Evolutionary conservation across 2,329 filamentous ascomycete species (phyloP), one percentile per base, ranked within the genome.

Genomic region (Epichloe gansuensis): DNA sequence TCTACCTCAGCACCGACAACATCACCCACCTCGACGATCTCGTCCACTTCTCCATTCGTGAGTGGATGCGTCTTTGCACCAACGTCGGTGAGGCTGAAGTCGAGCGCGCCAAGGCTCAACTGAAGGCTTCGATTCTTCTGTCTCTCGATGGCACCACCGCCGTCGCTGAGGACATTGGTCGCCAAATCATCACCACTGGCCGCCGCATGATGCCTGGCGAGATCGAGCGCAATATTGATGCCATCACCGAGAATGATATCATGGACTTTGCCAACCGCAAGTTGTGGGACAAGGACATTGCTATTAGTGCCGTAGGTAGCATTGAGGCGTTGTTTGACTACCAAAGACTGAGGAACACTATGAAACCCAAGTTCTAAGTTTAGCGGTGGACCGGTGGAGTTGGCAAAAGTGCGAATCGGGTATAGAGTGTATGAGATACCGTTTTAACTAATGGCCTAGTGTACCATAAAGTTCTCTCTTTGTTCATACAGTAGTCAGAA

Each of bases 71-170:
- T 63, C 83, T 98, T 58, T 93, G 87, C 64, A 84, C 83, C 77
- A 87, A 83, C 72, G 93, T 98, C 64, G 83, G 79, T 65, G 80
- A 89, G 67, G 84, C 90, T 59, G 93, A 98, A 76, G 87, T 90
- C 56, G 93, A 98, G 82, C 91, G 93, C 62, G 93, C 93, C 72
- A 98, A 98, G 82, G 88, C 93, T 58, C 93, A 98, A 77, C 85
- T 98, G 64, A 98, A 98, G 82, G 93, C 93, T 57, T 95, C 90
- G 51, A 90, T 98, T 66, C 87, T 98, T 56, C 84, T 98, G 59
- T 95, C 89, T 50, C 88, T 98, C 35, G 93, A 98, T 70, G 94
- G 90, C 70, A 97, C 93, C 66, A 97, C 93, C 47, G 89, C 93
- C 63, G 85, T 96, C 51, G 93, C 93, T 56, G 93, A 98, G 78